Base-by-base conservation (phyloP, 257 asterid genomes). In the Osmanthus fragrans region DNA sequence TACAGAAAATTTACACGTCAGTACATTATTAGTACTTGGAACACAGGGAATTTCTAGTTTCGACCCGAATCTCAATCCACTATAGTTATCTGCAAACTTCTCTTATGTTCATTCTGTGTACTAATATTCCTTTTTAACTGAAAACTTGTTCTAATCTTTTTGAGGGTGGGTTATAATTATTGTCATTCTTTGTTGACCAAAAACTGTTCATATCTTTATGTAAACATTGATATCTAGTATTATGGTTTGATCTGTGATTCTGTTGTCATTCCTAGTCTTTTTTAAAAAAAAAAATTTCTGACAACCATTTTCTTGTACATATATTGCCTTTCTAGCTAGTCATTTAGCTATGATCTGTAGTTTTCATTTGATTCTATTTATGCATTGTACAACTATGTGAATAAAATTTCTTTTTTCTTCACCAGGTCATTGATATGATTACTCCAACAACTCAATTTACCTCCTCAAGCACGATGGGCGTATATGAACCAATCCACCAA, bases 391-490 rank as follows among this genome's bases (percentile, higher is more conserved):
- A 51, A n/a, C 45, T 39, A 8, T 39, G 45, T 2, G 45, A 39
- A 39, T 1, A 39, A 39, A 8, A 11, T 11, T 8, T 32, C 4
- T 40, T 10, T 78, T 3, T 64, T 39, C 8, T 73, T 18, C 68
- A 66, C 25, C 76, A 87, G 91, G 86, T 76, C 72, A 76, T 77
- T 80, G 74, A 51, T 47, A 94, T 92, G 97, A 88, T 91, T 77
- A 86, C 93, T 70, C 88, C 96, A 29, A 83, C 91, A 12, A 79
- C 93, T 51, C 93, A 92, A 69, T 94, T 90, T 68, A 96, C 95
- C 21, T 87, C 94, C 10, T 78, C 96, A 18, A 84, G 93, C 74
- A 83, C 96, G 83, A 87, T 94, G 86, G 88, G 90, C 0, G 71
- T 91, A 32, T 89, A 85, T 74, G 97, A 92, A 72, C 87, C 98